Percentiles rank a stretch among this genome's conserved stretches.
These are phyloP conservation scores for Lizonia empirigonia DNA, from an alignment of 2,329 filamentous ascomycete species.

Conservation along the genomic window DNA sequence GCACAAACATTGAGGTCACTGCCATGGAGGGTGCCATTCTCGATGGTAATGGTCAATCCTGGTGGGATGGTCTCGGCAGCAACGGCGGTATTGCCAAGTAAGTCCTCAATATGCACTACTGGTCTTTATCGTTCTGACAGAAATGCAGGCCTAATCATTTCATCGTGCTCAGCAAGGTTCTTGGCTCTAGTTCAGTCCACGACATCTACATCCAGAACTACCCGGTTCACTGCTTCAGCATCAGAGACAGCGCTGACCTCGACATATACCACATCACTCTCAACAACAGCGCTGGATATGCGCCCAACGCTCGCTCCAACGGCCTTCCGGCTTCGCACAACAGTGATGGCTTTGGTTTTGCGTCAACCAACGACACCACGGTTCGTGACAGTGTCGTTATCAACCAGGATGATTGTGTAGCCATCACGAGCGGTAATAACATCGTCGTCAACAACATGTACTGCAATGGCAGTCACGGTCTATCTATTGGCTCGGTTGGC, in stretches of 20 bases:
- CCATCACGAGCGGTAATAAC: constrained; percentile 59
- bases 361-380: constrained; percentile 64
- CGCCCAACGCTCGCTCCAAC: constrained; percentile 24
- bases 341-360: constrained; percentile 22
- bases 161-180: constrained; percentile 54
- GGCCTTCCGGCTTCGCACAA: constrained; percentile 11
- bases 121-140: no score
- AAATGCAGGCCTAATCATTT: constrained; percentile 16
- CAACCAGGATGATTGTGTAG: constrained; percentile 66
- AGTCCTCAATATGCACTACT: no score
- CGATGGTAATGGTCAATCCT: constrained; percentile 52
- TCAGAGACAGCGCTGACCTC: constrained; percentile 51
- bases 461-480: constrained; percentile 61
- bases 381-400: constrained; percentile 58
- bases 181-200: constrained; percentile 60
- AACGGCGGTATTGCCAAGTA: constrained; percentile 53
- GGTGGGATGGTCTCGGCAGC: constrained; percentile 57
- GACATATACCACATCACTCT: constrained; percentile 59
- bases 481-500: constrained; percentile 65
- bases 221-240: constrained; percentile 60
- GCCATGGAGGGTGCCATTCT: constrained; percentile 62
- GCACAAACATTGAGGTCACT: constrained; percentile 63
- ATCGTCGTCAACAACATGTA: constrained; percentile 48
- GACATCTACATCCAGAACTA: constrained; percentile 60
- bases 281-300: constrained; percentile 63